Evolutionary conservation across 352 stramenopile genomes (phyloP).

Genomic region (Phytophthora chlamydospora): DNA sequence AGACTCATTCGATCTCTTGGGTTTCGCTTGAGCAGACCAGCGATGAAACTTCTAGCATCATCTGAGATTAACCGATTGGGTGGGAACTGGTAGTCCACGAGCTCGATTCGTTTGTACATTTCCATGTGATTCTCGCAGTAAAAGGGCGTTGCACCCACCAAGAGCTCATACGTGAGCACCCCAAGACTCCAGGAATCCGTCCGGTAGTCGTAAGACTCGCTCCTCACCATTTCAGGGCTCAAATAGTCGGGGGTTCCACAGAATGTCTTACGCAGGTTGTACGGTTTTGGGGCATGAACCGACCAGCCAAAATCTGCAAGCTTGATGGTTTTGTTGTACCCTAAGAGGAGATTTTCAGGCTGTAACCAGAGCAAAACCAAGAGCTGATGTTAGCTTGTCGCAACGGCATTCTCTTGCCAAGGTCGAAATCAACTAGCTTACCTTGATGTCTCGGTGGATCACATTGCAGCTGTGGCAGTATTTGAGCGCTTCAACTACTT

Average conservation of each 20-base stretch:
- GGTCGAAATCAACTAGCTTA: conserved; percentile 25
- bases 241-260: conserved; percentile 89
- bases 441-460: conserved; percentile 91
- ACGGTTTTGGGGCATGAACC: conserved; percentile 71
- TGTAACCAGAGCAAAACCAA: conserved; percentile 21
- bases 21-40: conserved; percentile 56
- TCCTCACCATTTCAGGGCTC: conserved; percentile 82
- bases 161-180: conserved; percentile 83
- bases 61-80: conserved; percentile 51
- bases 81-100: conserved; percentile 67
- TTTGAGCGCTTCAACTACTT: conserved; percentile 77
- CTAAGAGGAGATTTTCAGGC: conserved; percentile 87
- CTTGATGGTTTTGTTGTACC: conserved; percentile 79
- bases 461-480: conserved; percentile 82
- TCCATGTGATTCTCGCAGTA: conserved; percentile 80
- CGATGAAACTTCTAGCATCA: conserved; percentile 70
- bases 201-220: conserved; percentile 64
- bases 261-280: conserved; percentile 69
- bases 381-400: conserved; percentile 9
- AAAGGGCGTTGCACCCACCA: conserved; percentile 83
- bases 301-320: conserved; percentile 90
- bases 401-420: not conserved
- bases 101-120: conserved; percentile 81
- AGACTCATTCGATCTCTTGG: conserved; percentile 70
- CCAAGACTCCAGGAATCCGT: conserved; percentile 87